A percentile compares a stretch with the other conserved stretches of the same genome.
Evolutionary conservation across 345 rosid species (phyloP).

Genomic region (Lepidium sativum): DNA sequence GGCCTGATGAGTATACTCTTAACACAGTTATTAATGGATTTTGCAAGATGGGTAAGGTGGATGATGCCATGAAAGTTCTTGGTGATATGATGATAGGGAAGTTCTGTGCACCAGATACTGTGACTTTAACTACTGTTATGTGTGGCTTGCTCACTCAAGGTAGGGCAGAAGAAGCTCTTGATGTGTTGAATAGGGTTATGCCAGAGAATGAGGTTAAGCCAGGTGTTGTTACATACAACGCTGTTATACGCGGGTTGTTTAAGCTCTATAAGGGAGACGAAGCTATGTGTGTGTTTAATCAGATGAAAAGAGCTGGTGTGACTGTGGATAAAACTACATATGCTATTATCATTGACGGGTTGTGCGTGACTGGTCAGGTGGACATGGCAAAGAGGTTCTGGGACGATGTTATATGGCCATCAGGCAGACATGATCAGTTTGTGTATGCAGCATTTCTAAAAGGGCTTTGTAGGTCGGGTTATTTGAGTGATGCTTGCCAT

Average conservation of each 20-base stretch:
- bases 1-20: slow-evolving; percentile 70
- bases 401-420: slow-evolving; percentile 81
- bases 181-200: slow-evolving; percentile 41
- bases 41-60: slow-evolving; percentile 65
- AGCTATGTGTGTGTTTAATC: slow-evolving; percentile 42
- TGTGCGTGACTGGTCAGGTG: slow-evolving; percentile 38
- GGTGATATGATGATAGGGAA: slow-evolving; percentile 68
- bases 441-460: slow-evolving; percentile 77
- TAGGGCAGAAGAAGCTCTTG: slow-evolving; percentile 53
- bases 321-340: slow-evolving; percentile 42
- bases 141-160: slow-evolving; percentile 54
- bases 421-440: slow-evolving; percentile 53
- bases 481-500: slow-evolving; percentile 59
- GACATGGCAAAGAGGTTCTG: slow-evolving; percentile 66
- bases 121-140: slow-evolving; percentile 59
- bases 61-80: slow-evolving; percentile 62
- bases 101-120: slow-evolving; percentile 66
- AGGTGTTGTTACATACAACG: slow-evolving; percentile 65
- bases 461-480: slow-evolving; percentile 54
- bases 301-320: slow-evolving; percentile 46
- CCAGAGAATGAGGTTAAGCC: slow-evolving; percentile 42
- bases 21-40: slow-evolving; percentile 72
- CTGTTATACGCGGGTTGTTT: slow-evolving; percentile 54
- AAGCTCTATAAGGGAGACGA: slow-evolving; percentile 39
- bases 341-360: slow-evolving; percentile 49